A percentile compares a stretch with the other conserved stretches of the same genome.
phyloP scores from a whole-genome alignment of 192 early-diverging fungal genomes.

The Phlyctochytrium arcticum region DNA sequence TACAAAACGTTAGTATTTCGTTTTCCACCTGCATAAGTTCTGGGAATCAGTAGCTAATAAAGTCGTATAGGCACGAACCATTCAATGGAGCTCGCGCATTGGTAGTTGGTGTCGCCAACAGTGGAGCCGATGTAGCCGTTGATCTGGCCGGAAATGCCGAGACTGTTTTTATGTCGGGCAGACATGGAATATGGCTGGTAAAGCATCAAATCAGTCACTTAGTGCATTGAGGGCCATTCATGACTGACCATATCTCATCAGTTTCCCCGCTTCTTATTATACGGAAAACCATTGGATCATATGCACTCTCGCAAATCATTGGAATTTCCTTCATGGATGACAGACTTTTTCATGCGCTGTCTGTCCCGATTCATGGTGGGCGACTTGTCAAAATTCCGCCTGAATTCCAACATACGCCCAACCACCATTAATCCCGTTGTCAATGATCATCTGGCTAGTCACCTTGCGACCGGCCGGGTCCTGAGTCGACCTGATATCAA shows the following conservation, averaged over 20 bases:
- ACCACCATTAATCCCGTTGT: constrained; percentile 9
- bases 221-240: no score
- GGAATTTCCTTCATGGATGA: constrained; percentile 3
- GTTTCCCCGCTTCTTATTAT: constrained; percentile 8
- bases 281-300: constrained; percentile 12
- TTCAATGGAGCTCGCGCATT: constrained; percentile 46
- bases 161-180: constrained; percentile 40
- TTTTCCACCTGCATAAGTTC: no score
- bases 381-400: not conserved
- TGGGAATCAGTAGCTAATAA: not conserved
- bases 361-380: constrained; percentile 8
- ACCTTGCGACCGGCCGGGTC: no score
- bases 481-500: no score
- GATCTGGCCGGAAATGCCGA: constrained; percentile 51
- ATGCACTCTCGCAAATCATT: constrained; percentile 2
- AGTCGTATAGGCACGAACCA: constrained; percentile 28
- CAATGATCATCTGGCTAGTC: constrained; percentile 10
- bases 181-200: constrained; percentile 45
- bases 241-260: no score
- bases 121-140: constrained; percentile 51
- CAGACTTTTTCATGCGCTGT: not conserved
- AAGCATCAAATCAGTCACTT: not conserved
- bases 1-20: constrained; percentile 47
- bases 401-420: no score
- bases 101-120: constrained; percentile 57